Percentiles rank a stretch among this genome's conserved stretches.
Conservation (phyloP, 495 filamentous ascomycete species). For the Penicillium canariense region DNA sequence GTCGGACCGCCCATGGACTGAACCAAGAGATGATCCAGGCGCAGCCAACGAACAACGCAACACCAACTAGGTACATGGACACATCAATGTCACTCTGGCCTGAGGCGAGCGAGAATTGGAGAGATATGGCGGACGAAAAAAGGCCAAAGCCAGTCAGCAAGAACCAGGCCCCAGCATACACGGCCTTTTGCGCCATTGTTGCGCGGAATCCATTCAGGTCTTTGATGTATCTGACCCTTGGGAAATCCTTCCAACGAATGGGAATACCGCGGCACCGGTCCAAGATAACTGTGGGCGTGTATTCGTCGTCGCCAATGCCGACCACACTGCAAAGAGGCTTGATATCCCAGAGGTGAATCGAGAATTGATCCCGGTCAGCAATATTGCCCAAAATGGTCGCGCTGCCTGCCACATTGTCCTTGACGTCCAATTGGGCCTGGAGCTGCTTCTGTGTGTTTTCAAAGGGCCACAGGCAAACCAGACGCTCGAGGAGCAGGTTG, state of each 20-base stretch:
- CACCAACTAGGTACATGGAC: constrained; percentile 1
- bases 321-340: constrained; percentile 11
- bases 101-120: neutral
- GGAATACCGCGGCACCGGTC: constrained; percentile 16
- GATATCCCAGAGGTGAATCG: constrained; percentile 15
- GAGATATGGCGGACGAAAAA: neutral
- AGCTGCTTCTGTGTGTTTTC: neutral
- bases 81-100: neutral
- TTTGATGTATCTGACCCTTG: constrained; percentile 9
- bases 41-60: constrained; percentile 5
- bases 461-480: neutral
- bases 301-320: constrained; percentile 13
- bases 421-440: neutral
- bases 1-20: constrained; percentile 15
- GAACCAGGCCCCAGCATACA: constrained; percentile 9
- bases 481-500: neutral
- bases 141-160: neutral
- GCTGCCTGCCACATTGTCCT: neutral
- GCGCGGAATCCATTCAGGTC: constrained; percentile 6
- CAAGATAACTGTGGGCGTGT: constrained; percentile 13
- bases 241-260: constrained; percentile 18
- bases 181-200: constrained; percentile 3
- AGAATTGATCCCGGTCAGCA: constrained; percentile 14
- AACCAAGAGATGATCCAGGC: constrained; percentile 18
- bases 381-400: constrained; percentile 13